Base-by-base conservation (phyloP, 768 basidiomycete species). In the Leccinum rimulosum region DNA sequence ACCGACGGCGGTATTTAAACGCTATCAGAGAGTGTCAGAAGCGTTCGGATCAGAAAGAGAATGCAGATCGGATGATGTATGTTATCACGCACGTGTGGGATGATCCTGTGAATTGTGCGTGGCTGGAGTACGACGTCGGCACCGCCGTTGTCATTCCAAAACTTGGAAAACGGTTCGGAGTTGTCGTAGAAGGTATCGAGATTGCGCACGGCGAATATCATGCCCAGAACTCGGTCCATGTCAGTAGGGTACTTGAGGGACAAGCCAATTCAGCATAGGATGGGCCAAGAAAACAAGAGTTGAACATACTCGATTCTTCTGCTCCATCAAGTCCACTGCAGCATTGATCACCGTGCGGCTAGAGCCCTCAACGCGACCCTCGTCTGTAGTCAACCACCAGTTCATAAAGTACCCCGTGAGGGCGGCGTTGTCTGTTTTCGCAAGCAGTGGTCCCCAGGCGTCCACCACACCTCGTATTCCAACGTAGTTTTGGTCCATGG, bases 321-420 rank as follows among this genome's bases (percentile, higher is more conserved):
- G 60, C 55, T 1, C 31, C 60, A 73, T 59, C 45, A n/a, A 40
- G 3, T 48, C 54, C 25, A 74, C 1, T n/a, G 61, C 6, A 1
- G 28, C 30, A 27, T 17, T 31, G 4, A 60, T 12, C 10, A 9
- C 49, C 4, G 38, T 50, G 2, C 15, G 54, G 3, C 57, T 62
- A 28, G 66, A 61, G 4, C 61, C 52, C 33, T 4, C 40, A 36
- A 63, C 53, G 11, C 58, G 25, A 3, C 53, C 64, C 9, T 59
- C 47, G 22, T 43, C 27, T 0, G 52, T 5, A 50, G 55, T 54
- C 9, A 48, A 47, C n/a, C 45, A 54, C 81, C 81, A 82, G 56
- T 82, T 82, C 81, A 82, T 79, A 56, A 77, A 79, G 55, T 78
- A 77, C 12, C 75, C 78, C 7, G 80, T 60, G 4, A 82, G 64